phyloP scores from a whole-genome alignment of 139 green algal species.

The Closterium sp. region DNA sequence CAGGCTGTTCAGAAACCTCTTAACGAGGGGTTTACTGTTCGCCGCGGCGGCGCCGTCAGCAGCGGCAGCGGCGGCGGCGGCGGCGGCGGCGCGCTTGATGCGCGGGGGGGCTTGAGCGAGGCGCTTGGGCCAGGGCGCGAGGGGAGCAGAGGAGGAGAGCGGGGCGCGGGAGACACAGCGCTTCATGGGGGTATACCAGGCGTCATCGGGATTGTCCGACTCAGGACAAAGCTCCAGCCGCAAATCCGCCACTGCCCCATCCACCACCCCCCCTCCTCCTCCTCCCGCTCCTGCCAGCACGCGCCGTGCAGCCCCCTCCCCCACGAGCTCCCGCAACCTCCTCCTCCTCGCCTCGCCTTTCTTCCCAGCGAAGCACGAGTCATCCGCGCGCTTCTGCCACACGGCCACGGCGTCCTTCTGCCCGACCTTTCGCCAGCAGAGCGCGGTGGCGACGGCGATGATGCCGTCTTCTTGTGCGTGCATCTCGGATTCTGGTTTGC shows the following conservation, averaged over 20 bases:
- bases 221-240: not conserved
- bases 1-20: not conserved
- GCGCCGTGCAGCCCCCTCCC: too few relatives aligned
- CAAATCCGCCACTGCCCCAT: not conserved
- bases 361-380: not conserved
- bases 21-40: not conserved
- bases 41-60: not conserved
- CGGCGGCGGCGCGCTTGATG: not conserved
- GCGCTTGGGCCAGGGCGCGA: not conserved
- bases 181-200: not conserved
- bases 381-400: constrained; percentile 8
- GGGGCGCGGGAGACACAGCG: not conserved
- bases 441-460: not conserved
- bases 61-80: not conserved
- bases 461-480: constrained; percentile 51
- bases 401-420: constrained; percentile 12
- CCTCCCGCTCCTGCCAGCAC: not conserved
- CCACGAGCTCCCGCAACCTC: not conserved
- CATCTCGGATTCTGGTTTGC: not conserved
- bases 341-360: not conserved
- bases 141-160: not conserved
- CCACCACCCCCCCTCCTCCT: not conserved
- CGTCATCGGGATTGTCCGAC: not conserved
- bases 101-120: not conserved
- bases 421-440: constrained; percentile 20